Base-by-base conservation (phyloP, 495 filamentous ascomycete genomes). In the Aspergillus ellipticus region DNA sequence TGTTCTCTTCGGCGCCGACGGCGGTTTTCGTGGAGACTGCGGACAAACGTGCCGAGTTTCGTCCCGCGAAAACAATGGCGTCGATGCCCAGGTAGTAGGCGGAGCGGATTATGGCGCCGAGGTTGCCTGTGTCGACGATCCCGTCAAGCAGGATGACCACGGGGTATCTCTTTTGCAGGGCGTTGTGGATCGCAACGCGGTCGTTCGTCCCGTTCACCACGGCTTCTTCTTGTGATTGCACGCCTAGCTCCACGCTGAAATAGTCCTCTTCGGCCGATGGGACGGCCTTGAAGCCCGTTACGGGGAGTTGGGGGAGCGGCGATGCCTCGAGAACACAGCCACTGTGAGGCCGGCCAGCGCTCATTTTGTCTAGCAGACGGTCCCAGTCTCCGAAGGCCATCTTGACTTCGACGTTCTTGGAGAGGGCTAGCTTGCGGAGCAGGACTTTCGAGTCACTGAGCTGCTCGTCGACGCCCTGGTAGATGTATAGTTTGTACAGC, bases 321-420 rank as follows among this genome's bases (percentile, higher is more conserved):
- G 92, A 96, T 20, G 86, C 85, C 71, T 98, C 94, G 22, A 98
- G 80, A 37, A 97, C 75, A 64, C 86, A 91, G 51, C 93, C 84
- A 68, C 97, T 98, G 66, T 98, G 94, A 29, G 92, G 90, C 52
- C 94, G 80, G n/a, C 85, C 84, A 15, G 72, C 76, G 58, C 85
- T 85, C 86, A 95, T 89, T 68, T 88, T 92, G 66, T 96, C 88
- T 68, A 98, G 74, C 20, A 92, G 64, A 0, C 80, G 76, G 29
- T 87, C 66, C 72, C 78, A 80, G 3, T 80, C 82, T 7, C 64
- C 74, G 57, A 76, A 76, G 8, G 74, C 75, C 53, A 86, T 69
- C 19, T 83, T 75, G 11, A 81, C 72, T 6, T 72, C 59, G 22
- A 96, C 69, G 28, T 77, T 69, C 49, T 77, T 79, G n/a, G 70